Conservation (phyloP, 192 early-diverging fungal genomes). For the Paraglomus brasilianum region DNA sequence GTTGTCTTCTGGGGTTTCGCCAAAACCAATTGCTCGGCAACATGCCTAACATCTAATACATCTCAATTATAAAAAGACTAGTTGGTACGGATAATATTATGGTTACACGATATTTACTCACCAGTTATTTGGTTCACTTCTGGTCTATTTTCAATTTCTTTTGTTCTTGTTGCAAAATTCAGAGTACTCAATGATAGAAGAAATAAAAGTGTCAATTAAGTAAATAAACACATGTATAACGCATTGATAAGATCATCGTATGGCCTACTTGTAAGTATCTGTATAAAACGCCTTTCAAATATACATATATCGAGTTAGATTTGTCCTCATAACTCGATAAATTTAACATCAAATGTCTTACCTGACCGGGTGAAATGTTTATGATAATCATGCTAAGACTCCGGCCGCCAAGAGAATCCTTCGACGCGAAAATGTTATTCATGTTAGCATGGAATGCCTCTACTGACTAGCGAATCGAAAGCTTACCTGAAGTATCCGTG, state of each 20-base stretch:
- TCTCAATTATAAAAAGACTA: no score
- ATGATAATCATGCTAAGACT: constrained; percentile 67
- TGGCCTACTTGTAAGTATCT: constrained; percentile 5
- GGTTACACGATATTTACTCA: neutral
- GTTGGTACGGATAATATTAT: no score
- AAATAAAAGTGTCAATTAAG: neutral
- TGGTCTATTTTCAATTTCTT: constrained; percentile 58
- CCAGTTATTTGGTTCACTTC: constrained; percentile 17
- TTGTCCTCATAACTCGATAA: constrained; percentile 51
- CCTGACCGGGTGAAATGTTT: constrained; percentile 58
- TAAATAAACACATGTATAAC: neutral
- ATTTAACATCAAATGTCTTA: constrained; percentile 31
- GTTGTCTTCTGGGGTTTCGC: no score
- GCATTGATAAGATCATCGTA: neutral
- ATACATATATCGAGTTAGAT: neutral
- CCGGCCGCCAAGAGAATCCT: constrained; percentile 62
- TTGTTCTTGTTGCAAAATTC: constrained; percentile 63
- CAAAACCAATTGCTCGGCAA: no score
- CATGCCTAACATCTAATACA: no score
- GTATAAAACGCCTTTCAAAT: neutral
- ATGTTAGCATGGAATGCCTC: neutral
- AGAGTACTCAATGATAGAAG: constrained; percentile 42
- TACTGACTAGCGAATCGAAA: neutral
- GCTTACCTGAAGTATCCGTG: constrained; percentile 54
- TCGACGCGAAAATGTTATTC: neutral